Percentiles rank a stretch among this genome's conserved stretches.
Conservation (phyloP, 768 basidiomycete species). For the Mycena haematopus region DNA sequence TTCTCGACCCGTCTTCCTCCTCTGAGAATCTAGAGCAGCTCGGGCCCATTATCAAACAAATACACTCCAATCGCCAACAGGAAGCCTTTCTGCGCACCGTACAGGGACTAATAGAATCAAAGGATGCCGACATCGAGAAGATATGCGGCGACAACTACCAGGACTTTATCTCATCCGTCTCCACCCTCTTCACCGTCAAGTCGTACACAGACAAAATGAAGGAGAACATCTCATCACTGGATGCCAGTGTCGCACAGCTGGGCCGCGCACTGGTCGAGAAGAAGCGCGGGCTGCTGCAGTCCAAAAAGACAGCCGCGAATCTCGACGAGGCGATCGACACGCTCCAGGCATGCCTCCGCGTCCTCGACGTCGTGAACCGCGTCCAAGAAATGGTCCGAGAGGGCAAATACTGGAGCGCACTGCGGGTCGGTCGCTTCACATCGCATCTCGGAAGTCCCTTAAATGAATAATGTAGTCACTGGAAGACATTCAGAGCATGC, state of each 20-base stretch:
- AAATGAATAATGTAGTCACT: slow-evolving; percentile 70
- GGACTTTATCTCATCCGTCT: slow-evolving; percentile 96
- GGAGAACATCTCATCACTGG: slow-evolving; percentile 88
- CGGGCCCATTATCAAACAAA: slow-evolving; percentile 93
- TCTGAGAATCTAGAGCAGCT: slow-evolving; percentile 96
- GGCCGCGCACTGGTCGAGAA: slow-evolving; percentile 91
- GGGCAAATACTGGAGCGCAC: slow-evolving; percentile 95
- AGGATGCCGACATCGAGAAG: slow-evolving; percentile 94
- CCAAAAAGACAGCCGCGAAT: slow-evolving; percentile 91
- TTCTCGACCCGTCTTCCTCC: slow-evolving; percentile 85
- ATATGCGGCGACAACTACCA: slow-evolving; percentile 97
- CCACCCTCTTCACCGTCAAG: slow-evolving; percentile 94
- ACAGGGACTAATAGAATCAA: slow-evolving; percentile 88
- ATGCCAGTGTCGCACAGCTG: slow-evolving; percentile 86
- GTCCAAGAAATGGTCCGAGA: slow-evolving; percentile 93
- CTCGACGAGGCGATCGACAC: slow-evolving; percentile 97
- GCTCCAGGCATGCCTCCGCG: slow-evolving; percentile 88
- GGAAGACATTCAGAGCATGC: slow-evolving; percentile 93
- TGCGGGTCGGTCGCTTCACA: slow-evolving; percentile 72
- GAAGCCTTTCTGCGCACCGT: slow-evolving; percentile 88
- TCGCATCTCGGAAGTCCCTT: slow-evolving; percentile 39
- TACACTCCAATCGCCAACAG: slow-evolving; percentile 86
- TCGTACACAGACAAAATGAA: slow-evolving; percentile 95
- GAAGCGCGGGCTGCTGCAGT: slow-evolving; percentile 88
- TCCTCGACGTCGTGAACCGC: slow-evolving; percentile 91